These are phyloP conservation scores for Spinacia oleracea DNA, from an alignment of 179 eudicot genomes.

Conservation along the genomic window DNA sequence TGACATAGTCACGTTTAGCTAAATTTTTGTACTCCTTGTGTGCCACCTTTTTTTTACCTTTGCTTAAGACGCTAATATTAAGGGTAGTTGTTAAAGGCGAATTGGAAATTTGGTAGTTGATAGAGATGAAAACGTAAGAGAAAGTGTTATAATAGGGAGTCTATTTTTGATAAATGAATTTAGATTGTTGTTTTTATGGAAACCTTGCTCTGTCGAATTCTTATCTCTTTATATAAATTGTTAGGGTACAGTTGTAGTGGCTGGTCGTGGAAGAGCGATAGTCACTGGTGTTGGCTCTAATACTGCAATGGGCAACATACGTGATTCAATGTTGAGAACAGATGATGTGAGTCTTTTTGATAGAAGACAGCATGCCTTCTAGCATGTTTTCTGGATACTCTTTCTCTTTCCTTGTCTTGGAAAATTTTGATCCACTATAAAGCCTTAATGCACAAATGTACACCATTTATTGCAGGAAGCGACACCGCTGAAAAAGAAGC, in stretches of 20 bases:
- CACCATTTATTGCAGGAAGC: slow-evolving; percentile 63
- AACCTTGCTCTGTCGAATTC: slow-evolving; percentile 1
- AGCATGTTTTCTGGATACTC: not conserved
- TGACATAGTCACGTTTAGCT: not conserved
- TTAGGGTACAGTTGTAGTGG: slow-evolving; percentile 95
- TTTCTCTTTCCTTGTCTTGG: not conserved
- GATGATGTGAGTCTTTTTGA: slow-evolving; percentile 71
- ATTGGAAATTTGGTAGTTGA: no score
- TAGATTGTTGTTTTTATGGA: not conserved
- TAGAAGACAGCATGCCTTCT: not conserved
- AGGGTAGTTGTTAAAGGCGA: no score
- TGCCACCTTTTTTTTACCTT: no score
- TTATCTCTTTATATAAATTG: slow-evolving; percentile 24
- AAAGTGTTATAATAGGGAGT: not conserved
- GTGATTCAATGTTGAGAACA: slow-evolving; percentile 92
- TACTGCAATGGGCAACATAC: slow-evolving; percentile 99
- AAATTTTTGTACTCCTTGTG: not conserved
- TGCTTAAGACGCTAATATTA: no score
- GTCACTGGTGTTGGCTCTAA: slow-evolving; percentile 96
- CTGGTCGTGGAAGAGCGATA: slow-evolving; percentile 94
- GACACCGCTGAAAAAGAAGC: slow-evolving; percentile 93
- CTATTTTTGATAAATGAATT: not conserved
- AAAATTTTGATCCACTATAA: not conserved
- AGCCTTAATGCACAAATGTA: slow-evolving; percentile 8
- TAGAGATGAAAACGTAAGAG: not conserved